These are phyloP conservation scores for Fomitiporia mediterranea DNA, from an alignment of 1,284 basidiomycete genomes.

Conservation along the genomic window DNA sequence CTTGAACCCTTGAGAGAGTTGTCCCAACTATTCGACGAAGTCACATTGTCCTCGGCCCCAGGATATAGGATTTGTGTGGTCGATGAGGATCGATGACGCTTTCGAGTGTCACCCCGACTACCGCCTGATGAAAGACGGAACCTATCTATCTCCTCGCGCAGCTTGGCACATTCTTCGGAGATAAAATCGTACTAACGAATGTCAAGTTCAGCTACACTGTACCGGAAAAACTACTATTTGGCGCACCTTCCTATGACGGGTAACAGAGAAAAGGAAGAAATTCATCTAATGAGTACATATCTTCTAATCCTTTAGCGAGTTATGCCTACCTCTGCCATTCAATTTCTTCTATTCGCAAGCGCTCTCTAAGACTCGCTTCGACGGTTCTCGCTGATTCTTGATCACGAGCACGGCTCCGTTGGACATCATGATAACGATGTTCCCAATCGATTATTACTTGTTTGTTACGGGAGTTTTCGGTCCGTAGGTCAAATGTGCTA, in stretches of 20 bases:
- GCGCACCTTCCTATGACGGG: slow-evolving; percentile 13
- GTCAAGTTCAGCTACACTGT: not conserved
- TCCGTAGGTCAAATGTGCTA: slow-evolving; percentile 3
- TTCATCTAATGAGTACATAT: not conserved
- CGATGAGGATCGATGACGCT: not conserved
- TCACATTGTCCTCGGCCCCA: not conserved
- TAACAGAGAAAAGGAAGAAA: not conserved
- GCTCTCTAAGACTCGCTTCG: slow-evolving; percentile 16
- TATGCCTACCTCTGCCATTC: slow-evolving; percentile 19
- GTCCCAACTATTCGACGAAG: not conserved
- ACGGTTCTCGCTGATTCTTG: slow-evolving; percentile 9
- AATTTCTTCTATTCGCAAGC: slow-evolving; percentile 12
- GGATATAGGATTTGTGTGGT: slow-evolving; percentile 7
- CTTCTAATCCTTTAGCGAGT: not conserved
- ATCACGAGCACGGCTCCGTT: slow-evolving; percentile 12
- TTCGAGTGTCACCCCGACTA: not conserved
- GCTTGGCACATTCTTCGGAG: slow-evolving; percentile 11
- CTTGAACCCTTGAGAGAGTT: not conserved
- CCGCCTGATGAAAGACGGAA: slow-evolving; percentile 11
- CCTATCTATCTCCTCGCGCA: slow-evolving; percentile 14
- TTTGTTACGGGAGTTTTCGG: slow-evolving; percentile 9
- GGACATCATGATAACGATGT: slow-evolving; percentile 13
- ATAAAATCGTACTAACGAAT: slow-evolving; percentile 12
- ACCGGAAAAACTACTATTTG: not conserved
- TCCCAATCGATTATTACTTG: slow-evolving; percentile 13